Percentiles rank a stretch among this genome's conserved stretches.
These are phyloP conservation scores for Viola odorata DNA, from an alignment of 345 rosid genomes.

Conservation along the genomic window DNA sequence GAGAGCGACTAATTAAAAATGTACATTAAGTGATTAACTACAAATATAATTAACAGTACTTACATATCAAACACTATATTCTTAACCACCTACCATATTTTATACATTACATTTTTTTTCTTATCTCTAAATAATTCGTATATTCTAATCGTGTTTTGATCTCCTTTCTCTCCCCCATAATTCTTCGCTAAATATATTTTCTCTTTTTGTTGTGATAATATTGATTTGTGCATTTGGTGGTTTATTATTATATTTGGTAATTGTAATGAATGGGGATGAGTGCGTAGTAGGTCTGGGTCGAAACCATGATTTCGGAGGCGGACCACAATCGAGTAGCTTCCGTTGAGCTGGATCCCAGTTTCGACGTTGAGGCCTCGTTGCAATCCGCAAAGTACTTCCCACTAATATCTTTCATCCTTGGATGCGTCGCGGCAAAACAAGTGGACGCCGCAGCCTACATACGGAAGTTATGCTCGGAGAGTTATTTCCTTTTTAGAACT, in stretches of 20 bases:
- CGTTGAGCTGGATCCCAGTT: conserved; percentile 53
- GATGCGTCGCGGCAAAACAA: conserved; percentile 73
- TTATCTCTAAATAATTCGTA: not conserved
- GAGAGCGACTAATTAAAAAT: not conserved
- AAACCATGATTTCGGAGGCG: conserved; percentile 74
- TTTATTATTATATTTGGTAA: conserved; percentile 14
- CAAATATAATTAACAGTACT: not conserved
- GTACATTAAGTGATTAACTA: not conserved
- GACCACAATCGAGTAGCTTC: conserved; percentile 82
- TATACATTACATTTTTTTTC: not conserved
- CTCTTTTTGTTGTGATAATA: not conserved
- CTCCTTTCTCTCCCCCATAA: not conserved
- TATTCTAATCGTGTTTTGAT: not conserved
- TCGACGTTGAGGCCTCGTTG: conserved; percentile 71
- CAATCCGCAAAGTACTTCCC: conserved; percentile 91
- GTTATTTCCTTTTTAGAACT: not conserved
- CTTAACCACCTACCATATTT: not conserved
- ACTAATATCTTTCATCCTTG: conserved; percentile 44
- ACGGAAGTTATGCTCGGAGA: not conserved
- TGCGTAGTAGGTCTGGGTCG: conserved; percentile 40
- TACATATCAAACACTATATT: not conserved
- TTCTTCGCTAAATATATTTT: not conserved
- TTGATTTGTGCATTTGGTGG: not conserved
- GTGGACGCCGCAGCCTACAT: conserved; percentile 92
- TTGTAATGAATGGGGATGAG: too few relatives aligned